Evolutionary conservation across 345 rosid species (phyloP).

Genomic region (Hirschfeldia incana): DNA sequence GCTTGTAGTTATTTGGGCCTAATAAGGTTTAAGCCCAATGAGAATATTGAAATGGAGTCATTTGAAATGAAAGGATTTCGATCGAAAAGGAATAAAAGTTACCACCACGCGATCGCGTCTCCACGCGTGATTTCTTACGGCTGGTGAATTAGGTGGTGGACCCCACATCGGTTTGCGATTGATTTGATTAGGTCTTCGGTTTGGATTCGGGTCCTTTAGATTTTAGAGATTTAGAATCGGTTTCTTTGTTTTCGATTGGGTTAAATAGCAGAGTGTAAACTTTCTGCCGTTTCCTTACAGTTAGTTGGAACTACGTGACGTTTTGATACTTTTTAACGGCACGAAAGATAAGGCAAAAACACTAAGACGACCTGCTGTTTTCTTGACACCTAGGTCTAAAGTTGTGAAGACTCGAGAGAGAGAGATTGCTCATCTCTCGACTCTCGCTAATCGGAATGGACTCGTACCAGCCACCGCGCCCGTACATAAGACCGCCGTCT

Average conservation of each 20-base stretch:
- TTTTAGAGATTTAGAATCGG: not conserved
- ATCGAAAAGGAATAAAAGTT: not conserved
- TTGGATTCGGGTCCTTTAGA: not conserved
- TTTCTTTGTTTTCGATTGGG: not conserved
- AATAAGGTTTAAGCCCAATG: not conserved
- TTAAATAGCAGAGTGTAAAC: too few species aligned
- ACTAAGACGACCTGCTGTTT: too few species aligned
- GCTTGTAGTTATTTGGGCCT: not conserved
- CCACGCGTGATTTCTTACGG: slow-evolving; percentile 22
- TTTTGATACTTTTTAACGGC: too few species aligned
- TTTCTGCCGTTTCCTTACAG: too few species aligned
- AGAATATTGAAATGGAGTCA: not conserved
- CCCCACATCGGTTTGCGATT: slow-evolving; percentile 20
- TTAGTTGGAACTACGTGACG: too few species aligned
- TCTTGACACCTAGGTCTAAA: too few species aligned
- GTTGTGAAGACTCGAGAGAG: not conserved
- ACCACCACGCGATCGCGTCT: slow-evolving; percentile 7
- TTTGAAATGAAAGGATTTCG: not conserved
- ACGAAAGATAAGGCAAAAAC: too few species aligned
- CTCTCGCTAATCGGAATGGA: slow-evolving; percentile 46
- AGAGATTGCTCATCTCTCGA: not conserved
- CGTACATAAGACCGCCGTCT: slow-evolving; percentile 55
- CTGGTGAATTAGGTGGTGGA: slow-evolving; percentile 30
- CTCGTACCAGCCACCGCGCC: slow-evolving; percentile 51
- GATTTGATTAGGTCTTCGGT: not conserved